phyloP scores from a whole-genome alignment of 2,329 filamentous ascomycete genomes.

The Fusarium sp. region DNA sequence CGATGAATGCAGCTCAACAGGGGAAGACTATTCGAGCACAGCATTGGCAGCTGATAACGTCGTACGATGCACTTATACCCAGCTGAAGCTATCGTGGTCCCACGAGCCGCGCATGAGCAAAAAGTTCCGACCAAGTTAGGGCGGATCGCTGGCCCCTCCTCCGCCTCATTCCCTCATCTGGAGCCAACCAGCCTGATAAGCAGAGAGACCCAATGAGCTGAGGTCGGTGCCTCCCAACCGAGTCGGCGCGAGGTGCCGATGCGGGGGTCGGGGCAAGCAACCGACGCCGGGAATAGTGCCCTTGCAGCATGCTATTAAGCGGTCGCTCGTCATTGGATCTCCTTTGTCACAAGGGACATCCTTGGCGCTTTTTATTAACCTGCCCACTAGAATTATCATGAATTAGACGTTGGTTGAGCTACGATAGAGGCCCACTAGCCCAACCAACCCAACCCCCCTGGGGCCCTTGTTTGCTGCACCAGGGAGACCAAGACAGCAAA shows the following conservation, averaged over 20 bases:
- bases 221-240: conserved; percentile 2
- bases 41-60: neutral
- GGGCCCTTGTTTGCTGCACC: neutral
- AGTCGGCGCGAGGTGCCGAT: conserved; percentile 13
- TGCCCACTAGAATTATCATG: conserved; percentile 8
- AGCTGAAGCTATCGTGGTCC: conserved; percentile 16
- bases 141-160: neutral
- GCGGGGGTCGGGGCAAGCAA: conserved; percentile 12
- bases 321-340: conserved; percentile 2
- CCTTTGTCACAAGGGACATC: conserved; percentile 1
- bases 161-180: neutral
- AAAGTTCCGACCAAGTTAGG: neutral
- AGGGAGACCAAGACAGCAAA: neutral
- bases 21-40: neutral
- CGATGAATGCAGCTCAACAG: neutral
- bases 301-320: conserved; percentile 6
- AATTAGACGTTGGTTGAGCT: conserved; percentile 7
- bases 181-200: conserved; percentile 6
- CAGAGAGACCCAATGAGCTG: conserved; percentile 9
- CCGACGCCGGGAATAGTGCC: conserved; percentile 18
- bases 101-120: neutral
- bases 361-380: neutral
- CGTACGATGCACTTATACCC: conserved; percentile 20
- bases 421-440: conserved; percentile 4
- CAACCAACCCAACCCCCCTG: neutral